Evolutionary conservation across 345 rosid genomes (phyloP).

Genomic region (Syzygium jambos): DNA sequence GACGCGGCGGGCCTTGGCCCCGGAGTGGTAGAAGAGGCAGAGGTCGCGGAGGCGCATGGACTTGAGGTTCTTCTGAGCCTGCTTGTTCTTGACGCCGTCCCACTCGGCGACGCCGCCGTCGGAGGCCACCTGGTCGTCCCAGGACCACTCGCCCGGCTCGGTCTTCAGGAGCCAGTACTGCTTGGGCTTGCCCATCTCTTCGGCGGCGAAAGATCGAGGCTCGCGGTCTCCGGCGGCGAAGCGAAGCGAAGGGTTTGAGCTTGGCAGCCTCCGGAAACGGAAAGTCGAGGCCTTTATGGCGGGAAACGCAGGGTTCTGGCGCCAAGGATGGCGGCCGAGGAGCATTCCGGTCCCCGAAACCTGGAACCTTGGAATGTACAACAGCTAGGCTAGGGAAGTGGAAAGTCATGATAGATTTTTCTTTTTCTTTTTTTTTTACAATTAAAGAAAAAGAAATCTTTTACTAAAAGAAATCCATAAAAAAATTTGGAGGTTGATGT

Average conservation of each 20-base stretch:
- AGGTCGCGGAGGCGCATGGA: slow-evolving; percentile 68
- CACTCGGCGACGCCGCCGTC: slow-evolving; percentile 63
- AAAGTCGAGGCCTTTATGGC: background rate
- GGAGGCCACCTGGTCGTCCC: slow-evolving; percentile 67
- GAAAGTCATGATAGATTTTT: background rate
- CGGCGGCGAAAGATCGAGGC: background rate
- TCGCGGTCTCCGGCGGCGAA: background rate
- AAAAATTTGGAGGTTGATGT: background rate
- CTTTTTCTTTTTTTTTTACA: too few relatives aligned
- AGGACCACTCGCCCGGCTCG: slow-evolving; percentile 94
- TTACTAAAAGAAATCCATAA: background rate
- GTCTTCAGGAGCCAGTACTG: slow-evolving; percentile 84
- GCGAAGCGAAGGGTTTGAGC: background rate
- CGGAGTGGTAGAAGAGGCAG: slow-evolving; percentile 95
- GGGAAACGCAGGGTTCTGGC: slow-evolving; percentile 2
- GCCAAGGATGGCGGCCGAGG: background rate
- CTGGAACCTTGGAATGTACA: background rate
- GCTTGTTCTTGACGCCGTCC: slow-evolving; percentile 94
- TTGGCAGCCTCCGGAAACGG: background rate
- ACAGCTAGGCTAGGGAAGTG: background rate
- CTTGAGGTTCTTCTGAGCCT: slow-evolving; percentile 79
- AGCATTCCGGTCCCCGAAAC: background rate
- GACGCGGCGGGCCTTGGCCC: slow-evolving; percentile 54
- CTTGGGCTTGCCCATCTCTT: slow-evolving; percentile 12
- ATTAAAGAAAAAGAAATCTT: background rate